Evolutionary conservation across 208 protist genomes (phyloP).

Genomic region (Acanthamoeba triangularis): DNA sequence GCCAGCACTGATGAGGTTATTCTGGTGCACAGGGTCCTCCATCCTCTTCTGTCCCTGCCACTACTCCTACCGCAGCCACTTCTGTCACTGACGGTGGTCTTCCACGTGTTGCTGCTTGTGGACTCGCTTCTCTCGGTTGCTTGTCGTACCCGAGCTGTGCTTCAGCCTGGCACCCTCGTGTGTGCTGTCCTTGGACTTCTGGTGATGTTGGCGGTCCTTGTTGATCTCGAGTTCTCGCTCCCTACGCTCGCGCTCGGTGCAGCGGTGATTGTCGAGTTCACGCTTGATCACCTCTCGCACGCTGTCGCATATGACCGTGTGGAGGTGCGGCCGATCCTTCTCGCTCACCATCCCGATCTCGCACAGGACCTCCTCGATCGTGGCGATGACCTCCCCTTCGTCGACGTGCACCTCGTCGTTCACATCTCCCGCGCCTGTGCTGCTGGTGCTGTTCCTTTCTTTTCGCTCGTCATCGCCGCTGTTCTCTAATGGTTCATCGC

Average conservation of each 20-base stretch:
- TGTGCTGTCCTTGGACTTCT: background rate
- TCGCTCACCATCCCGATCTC: constrained; percentile 41
- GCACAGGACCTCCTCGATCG: constrained; percentile 54
- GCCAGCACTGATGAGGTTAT: no score
- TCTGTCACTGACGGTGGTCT: no score
- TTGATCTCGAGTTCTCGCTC: background rate
- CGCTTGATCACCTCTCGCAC: constrained; percentile 48
- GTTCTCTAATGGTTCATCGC: background rate
- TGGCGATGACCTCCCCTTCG: constrained; percentile 30
- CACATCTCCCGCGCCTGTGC: background rate
- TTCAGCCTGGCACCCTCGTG: background rate
- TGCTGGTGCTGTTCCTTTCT: background rate
- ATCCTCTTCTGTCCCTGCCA: no score
- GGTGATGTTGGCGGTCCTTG: background rate
- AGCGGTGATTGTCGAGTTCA: constrained; percentile 24
- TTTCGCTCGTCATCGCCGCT: background rate
- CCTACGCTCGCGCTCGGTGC: constrained; percentile 17
- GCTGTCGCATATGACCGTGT: constrained; percentile 4
- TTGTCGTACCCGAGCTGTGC: background rate
- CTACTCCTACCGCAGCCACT: no score
- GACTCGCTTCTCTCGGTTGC: background rate
- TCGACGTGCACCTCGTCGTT: background rate
- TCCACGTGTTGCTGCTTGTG: background rate
- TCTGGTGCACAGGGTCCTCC: no score
- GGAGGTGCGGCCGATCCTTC: constrained; percentile 37